Base-by-base conservation (phyloP, 2,329 filamentous ascomycete species). In the Fusarium sp. region DNA sequence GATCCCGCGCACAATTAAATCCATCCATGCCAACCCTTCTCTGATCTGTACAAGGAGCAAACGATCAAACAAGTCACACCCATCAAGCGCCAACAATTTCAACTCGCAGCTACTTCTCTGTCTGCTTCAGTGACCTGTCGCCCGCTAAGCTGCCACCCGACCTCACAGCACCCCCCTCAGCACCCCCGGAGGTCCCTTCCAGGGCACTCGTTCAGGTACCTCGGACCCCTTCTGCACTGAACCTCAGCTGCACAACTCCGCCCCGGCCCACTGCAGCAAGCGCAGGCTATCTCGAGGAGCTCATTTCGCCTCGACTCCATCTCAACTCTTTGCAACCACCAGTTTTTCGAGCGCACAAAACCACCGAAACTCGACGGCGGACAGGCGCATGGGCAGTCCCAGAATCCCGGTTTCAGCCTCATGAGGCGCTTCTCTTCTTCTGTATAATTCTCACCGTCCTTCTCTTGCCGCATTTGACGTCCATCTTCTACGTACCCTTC, bases 301-400 rank as follows among this genome's bases (percentile, higher is more conserved):
- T 78, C 77, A 78, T 78, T 77, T 78, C 76, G 68, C 62, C 75
- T 78, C 68, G 72, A 75, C 72, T 75, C 73, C 75, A 76, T 78
- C 73, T 71, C 73, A 74, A 75, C 71, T 67, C 67, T 74, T 66
- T 69, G 68, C 72, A 78, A 75, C 70, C 72, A 77, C 76, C 67
- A 68, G 71, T 63, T 77, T 76, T 71, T 73, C 64, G 63, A 64
- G 72, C 75, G 75, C 76, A 78, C 75, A 74, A 72, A 70, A 60
- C 66, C 65, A 72, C 68, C 60, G 65, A 75, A 72, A 64, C 67
- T 65, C 66, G 57, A 73, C 64, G 33, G 16, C 62, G 44, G 69
- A 61, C n/a, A 64, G 64, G 74, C 77, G 71, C 74, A 78, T 78
- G 77, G 67, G 57, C 70, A 62, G 71, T 53, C 56, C 65, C 65